Conservation (phyloP, 139 green algal species). For the Raphidocelis subcapitata region DNA sequence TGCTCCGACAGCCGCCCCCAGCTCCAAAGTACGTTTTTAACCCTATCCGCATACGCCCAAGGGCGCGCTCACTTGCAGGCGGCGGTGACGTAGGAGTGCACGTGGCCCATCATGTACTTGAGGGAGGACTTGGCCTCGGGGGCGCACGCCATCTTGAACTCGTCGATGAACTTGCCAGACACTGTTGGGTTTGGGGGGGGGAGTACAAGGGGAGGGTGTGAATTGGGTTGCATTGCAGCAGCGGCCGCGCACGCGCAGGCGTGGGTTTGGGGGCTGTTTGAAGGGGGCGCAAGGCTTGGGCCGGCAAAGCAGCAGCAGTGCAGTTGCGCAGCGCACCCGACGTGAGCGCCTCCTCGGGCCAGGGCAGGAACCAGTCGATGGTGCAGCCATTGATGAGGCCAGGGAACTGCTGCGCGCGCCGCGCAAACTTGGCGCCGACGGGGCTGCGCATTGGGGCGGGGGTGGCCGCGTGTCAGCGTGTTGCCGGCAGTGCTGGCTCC, state of each 20-base stretch:
- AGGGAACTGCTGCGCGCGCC: slow-evolving; percentile 88
- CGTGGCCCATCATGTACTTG: slow-evolving; percentile 84
- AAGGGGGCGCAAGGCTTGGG: too few relatives aligned
- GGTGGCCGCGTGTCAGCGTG: too few relatives aligned
- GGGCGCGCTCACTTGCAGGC: slow-evolving; percentile 56
- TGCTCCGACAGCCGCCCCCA: too few relatives aligned
- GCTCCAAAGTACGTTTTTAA: too few relatives aligned
- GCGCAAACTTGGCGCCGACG: slow-evolving; percentile 84
- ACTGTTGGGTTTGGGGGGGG: slow-evolving; percentile 60
- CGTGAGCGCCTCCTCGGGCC: slow-evolving; percentile 72
- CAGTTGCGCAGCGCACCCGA: slow-evolving; percentile 2
- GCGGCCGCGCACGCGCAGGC: too few relatives aligned
- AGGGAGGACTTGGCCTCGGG: slow-evolving; percentile 73
- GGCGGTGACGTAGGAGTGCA: slow-evolving; percentile 81
- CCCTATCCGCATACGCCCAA: too few relatives aligned
- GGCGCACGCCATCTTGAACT: slow-evolving; percentile 82
- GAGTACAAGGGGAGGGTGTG: too few relatives aligned
- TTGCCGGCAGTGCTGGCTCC: too few relatives aligned
- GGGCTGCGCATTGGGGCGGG: slow-evolving; percentile 41
- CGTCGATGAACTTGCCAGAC: slow-evolving; percentile 83
- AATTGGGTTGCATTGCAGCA: too few relatives aligned
- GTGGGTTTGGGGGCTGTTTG: too few relatives aligned
- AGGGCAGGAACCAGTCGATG: slow-evolving; percentile 88
- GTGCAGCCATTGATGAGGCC: slow-evolving; percentile 95
- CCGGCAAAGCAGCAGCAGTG: too few relatives aligned